phyloP scores from a whole-genome alignment of 192 early-diverging fungal genomes.

The Rhizophagus prolifer region DNA sequence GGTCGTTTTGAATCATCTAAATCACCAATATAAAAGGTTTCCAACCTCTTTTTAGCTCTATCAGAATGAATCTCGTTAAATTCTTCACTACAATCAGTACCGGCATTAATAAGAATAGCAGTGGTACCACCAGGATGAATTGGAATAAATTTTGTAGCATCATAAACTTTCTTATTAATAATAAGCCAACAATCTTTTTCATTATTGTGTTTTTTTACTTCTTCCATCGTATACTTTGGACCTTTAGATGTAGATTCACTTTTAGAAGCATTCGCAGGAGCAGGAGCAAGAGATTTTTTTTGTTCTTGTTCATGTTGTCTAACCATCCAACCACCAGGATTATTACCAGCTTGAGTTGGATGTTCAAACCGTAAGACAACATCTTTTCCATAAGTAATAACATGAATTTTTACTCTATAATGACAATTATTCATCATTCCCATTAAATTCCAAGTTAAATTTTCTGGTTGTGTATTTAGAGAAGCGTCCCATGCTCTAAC shows the following conservation, averaged over 20 bases:
- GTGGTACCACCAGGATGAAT: conserved; percentile 93
- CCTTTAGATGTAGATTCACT: conserved; percentile 4
- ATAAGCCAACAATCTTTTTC: conserved; percentile 81
- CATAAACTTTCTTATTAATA: conserved; percentile 71
- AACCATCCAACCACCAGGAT: conserved; percentile 57
- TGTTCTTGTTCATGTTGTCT: conserved; percentile 14
- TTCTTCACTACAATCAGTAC: conserved; percentile 81
- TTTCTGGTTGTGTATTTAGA: conserved; percentile 59
- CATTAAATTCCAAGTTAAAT: conserved; percentile 69
- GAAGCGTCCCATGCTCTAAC: conserved; percentile 64
- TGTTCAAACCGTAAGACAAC: conserved; percentile 45
- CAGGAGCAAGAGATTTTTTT: background rate
- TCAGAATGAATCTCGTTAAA: conserved; percentile 92
- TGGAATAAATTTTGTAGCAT: conserved; percentile 68
- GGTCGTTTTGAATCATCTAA: conserved; percentile 40
- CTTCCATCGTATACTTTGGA: conserved; percentile 49
- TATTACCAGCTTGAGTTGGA: conserved; percentile 50
- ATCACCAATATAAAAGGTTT: conserved; percentile 66
- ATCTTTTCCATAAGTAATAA: conserved; percentile 20
- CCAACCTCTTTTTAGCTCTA: conserved; percentile 75
- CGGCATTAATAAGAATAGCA: conserved; percentile 78
- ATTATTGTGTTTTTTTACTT: conserved; percentile 66
- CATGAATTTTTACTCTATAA: conserved; percentile 53
- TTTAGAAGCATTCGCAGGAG: background rate
- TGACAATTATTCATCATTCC: conserved; percentile 78